Percentiles rank a stretch among this genome's conserved stretches.
Evolutionary conservation across 352 stramenopile genomes (phyloP).

Genomic region (Globisporangium sylvaticum): DNA sequence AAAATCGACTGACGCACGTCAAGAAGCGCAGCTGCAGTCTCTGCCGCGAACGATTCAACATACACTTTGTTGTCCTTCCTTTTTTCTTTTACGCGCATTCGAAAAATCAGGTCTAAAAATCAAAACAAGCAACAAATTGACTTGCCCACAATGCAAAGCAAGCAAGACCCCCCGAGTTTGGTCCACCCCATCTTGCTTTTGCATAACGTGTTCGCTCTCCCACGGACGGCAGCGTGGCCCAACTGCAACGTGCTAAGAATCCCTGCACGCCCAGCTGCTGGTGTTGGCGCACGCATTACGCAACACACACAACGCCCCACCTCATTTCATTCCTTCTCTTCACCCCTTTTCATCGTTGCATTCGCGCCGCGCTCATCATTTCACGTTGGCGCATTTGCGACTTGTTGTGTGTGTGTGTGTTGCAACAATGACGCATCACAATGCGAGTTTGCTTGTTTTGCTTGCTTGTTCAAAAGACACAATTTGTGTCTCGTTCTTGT

Average conservation of each 20-base stretch:
- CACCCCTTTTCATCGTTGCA: neutral
- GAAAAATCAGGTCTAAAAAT: neutral
- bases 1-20: neutral
- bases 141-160: neutral
- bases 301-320: neutral
- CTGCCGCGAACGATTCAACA: neutral
- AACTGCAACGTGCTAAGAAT: too few relatives aligned
- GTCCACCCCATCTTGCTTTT: too few relatives aligned
- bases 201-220: too few relatives aligned
- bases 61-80: neutral
- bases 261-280: too few relatives aligned
- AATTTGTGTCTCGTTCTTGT: neutral
- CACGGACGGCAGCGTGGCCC: too few relatives aligned
- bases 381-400: neutral
- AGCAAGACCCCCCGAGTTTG: neutral
- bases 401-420: neutral
- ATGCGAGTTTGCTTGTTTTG: neutral
- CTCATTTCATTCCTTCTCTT: neutral
- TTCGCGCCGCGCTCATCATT: neutral
- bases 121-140: neutral
- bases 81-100: neutral
- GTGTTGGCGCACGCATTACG: too few relatives aligned
- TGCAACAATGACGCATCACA: neutral
- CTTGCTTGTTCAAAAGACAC: neutral
- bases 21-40: neutral